Evolutionary conservation across 441 rosid species (phyloP).

Genomic region (Populus hybrid): DNA sequence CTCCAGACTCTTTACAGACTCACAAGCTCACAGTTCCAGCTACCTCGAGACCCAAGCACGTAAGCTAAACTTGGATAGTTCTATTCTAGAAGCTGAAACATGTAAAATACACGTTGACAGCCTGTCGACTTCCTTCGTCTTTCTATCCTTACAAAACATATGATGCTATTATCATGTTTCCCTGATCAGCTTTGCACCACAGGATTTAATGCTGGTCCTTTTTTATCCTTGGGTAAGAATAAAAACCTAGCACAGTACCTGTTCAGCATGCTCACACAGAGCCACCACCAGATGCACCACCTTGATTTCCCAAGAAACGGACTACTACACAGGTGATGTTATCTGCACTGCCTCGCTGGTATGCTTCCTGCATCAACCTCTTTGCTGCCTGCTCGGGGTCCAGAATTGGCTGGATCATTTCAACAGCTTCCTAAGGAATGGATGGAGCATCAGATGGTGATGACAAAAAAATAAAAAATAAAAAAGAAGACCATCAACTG

Average conservation of each 20-base stretch:
- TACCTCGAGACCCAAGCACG: conserved; percentile 19
- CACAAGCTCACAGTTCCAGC: conserved; percentile 28
- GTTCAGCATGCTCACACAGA: conserved; percentile 18
- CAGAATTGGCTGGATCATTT: conserved; percentile 58
- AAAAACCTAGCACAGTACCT: neutral
- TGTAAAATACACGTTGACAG: conserved; percentile 15
- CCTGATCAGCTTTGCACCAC: conserved; percentile 25
- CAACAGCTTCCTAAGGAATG: conserved; percentile 76
- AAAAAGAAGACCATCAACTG: neutral
- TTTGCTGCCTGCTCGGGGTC: conserved; percentile 90
- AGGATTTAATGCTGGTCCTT: conserved; percentile 12
- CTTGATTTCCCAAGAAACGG: conserved; percentile 66
- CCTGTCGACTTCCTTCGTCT: conserved; percentile 15
- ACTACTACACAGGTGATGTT: conserved; percentile 95
- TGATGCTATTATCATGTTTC: conserved; percentile 18
- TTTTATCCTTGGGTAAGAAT: conserved; percentile 12
- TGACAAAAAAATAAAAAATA: neutral
- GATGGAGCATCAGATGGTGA: conserved; percentile 4
- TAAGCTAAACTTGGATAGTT: conserved; percentile 20
- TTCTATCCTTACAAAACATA: conserved; percentile 22
- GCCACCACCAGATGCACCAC: conserved; percentile 32
- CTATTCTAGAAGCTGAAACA: conserved; percentile 33
- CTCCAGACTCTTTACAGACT: conserved; percentile 32
- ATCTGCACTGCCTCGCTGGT: conserved; percentile 92
- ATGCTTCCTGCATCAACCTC: conserved; percentile 83